These are phyloP conservation scores for Leccinum holopus DNA, from an alignment of 1,284 basidiomycete species.

Conservation along the genomic window DNA sequence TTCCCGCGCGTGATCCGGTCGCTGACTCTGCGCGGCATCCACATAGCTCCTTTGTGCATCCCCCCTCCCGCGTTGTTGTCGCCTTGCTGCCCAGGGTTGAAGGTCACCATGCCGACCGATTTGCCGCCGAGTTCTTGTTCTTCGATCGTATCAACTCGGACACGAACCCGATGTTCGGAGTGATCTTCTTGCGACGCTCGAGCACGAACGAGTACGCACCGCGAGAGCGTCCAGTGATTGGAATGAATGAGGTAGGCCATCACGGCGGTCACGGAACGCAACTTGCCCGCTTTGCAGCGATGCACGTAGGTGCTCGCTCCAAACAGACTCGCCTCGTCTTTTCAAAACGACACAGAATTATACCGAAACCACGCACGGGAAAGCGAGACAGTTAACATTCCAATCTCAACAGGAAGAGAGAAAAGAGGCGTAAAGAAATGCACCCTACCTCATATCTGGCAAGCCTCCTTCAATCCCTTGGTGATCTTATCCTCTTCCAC, in stretches of 20 bases:
- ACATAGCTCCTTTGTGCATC: constrained; percentile 37
- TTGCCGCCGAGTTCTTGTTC: constrained; percentile 85
- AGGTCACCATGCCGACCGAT: constrained; percentile 68
- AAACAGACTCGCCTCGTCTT: constrained; percentile 89
- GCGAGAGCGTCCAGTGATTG: constrained; percentile 91
- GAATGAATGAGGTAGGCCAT: constrained; percentile 96
- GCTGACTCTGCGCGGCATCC: constrained; percentile 46
- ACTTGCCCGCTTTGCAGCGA: constrained; percentile 90
- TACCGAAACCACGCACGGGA: background rate
- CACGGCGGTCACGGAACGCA: constrained; percentile 71
- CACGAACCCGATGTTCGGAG: constrained; percentile 98
- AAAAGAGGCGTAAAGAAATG: constrained; percentile 6
- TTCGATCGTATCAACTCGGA: constrained; percentile 95
- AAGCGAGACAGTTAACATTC: constrained; percentile 6
- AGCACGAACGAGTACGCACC: constrained; percentile 87
- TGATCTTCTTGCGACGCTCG: constrained; percentile 87
- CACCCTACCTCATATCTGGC: constrained; percentile 76
- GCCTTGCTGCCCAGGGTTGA: constrained; percentile 18
- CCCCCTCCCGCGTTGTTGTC: constrained; percentile 14
- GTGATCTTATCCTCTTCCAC: constrained; percentile 92
- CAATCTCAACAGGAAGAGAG: constrained; percentile 1
- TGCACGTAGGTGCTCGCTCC: constrained; percentile 92
- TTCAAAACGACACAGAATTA: constrained; percentile 8
- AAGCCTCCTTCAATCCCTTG: constrained; percentile 81
- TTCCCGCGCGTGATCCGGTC: constrained; percentile 66